Evolutionary conservation across 2,329 filamentous ascomycete species (phyloP), one percentile per base, ranked within the genome.

Genomic region (Lachnellula hyalina): DNA sequence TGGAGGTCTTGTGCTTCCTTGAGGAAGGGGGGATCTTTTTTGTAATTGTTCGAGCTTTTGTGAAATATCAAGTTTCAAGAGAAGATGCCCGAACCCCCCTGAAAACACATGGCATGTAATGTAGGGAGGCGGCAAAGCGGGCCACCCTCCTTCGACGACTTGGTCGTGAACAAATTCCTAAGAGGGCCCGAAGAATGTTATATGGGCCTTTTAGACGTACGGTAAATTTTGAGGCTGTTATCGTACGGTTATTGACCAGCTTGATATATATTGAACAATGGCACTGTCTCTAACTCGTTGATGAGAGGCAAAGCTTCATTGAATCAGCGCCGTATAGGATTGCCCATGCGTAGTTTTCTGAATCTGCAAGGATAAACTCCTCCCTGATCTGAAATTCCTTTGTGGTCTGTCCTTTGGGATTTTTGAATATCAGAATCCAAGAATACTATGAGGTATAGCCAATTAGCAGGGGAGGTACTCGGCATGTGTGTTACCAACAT

Each of bases 11-110:
- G 21, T 47, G 44, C 23, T 14, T 28, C 23, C 12, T 32, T 17
- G 21, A 47, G 44, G 44, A 56, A 47, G n/a, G 28, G 28, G 28
- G 28, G 9, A 11, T 4, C 9, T 55, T 60, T 21, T 38, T 47
- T 38, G n/a, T 19, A 47, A 21, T 45, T 44, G 49, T 34, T 51
- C 12, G 9, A 46, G 17, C 19, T 41, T 19, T 28, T 44, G 41
- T 34, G 17, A 51, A 19, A 44, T 21, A 17, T 14, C 12, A 17
- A 44, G n/a, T 44, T 6, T 14, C 12, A 21, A 11, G 12, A 14
- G 17, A 12, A 44, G 21, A 14, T 44, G 41, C 41, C 12, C 23
- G 14, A 32, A 14, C 21, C 21, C 21, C 44, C 44, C 44, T 47
- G 44, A 25, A 32, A 12, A 15, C 21, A 17, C 44, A 47, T 34